These are phyloP conservation scores for Sclerotinia trifoliorum DNA, from an alignment of 2,329 filamentous ascomycete species.

Conservation along the genomic window DNA sequence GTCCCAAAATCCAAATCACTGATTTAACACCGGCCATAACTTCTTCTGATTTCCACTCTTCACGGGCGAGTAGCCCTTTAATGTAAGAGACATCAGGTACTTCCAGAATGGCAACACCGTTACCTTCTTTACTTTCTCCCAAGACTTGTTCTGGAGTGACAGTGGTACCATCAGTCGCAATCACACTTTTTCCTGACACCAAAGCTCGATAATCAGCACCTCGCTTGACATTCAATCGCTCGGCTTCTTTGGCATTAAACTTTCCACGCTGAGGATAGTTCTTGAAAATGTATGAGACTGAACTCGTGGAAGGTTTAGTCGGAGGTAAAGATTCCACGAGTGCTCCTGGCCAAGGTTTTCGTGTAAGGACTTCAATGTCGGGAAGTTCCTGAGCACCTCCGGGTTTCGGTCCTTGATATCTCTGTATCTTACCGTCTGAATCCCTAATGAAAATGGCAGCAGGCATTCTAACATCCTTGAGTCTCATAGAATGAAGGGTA, in stretches of 20 bases:
- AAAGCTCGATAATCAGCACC: conserved; percentile 60
- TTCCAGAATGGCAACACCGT: conserved; percentile 77
- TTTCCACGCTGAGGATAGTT: conserved; percentile 74
- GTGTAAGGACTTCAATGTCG: conserved; percentile 68
- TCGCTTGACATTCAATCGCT: conserved; percentile 60
- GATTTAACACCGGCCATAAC: conserved; percentile 66
- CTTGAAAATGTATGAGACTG: conserved; percentile 85
- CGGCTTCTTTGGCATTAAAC: conserved; percentile 68
- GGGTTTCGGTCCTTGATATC: conserved; percentile 68
- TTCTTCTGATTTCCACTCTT: conserved; percentile 66
- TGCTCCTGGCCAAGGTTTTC: conserved; percentile 76
- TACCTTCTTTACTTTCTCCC: conserved; percentile 62
- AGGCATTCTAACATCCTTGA: conserved; percentile 66
- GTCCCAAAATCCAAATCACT: conserved; percentile 80
- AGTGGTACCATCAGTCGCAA: conserved; percentile 60
- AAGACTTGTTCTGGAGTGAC: conserved; percentile 89
- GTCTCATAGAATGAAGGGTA: conserved; percentile 62
- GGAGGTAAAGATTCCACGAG: conserved; percentile 63
- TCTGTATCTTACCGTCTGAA: conserved; percentile 61
- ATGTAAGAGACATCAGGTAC: conserved; percentile 71
- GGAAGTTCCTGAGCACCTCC: conserved; percentile 50
- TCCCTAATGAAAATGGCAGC: conserved; percentile 69
- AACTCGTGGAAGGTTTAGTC: conserved; percentile 62
- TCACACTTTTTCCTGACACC: conserved; percentile 61
- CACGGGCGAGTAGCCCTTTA: conserved; percentile 63